phyloP scores from a whole-genome alignment of 2,329 filamentous ascomycete species.

The Aspergillus carbonarius region DNA sequence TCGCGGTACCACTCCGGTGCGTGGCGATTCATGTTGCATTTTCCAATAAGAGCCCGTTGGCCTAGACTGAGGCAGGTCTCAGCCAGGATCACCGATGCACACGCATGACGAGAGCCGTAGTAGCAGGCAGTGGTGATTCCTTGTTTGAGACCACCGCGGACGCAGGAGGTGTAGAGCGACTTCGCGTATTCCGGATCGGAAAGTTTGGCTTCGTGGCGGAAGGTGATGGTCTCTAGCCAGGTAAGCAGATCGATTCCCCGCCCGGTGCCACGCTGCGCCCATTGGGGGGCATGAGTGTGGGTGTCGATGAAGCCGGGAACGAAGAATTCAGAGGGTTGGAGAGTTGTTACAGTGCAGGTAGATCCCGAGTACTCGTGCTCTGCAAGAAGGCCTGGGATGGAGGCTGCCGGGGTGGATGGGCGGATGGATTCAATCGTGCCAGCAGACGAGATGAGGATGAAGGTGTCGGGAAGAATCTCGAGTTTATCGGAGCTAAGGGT shows the following conservation, averaged over 20 bases:
- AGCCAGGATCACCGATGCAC: constrained; percentile 33
- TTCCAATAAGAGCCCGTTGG: constrained; percentile 38
- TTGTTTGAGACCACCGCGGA: constrained; percentile 60
- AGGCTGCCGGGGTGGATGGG: constrained; percentile 16
- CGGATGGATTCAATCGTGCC: constrained; percentile 33
- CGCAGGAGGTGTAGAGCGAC: constrained; percentile 52
- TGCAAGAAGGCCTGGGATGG: constrained; percentile 27
- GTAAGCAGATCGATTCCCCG: constrained; percentile 49
- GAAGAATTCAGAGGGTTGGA: constrained; percentile 31
- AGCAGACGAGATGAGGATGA: constrained; percentile 30
- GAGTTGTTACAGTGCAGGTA: constrained; percentile 28
- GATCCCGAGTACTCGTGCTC: constrained; percentile 27
- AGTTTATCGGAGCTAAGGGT: constrained; percentile 23
- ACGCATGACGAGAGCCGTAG: constrained; percentile 34
- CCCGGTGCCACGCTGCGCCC: constrained; percentile 47
- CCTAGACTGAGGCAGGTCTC: constrained; percentile 33
- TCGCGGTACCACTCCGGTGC: constrained; percentile 57
- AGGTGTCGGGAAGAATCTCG: constrained; percentile 32
- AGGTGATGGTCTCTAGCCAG: constrained; percentile 65
- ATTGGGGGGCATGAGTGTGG: constrained; percentile 66
- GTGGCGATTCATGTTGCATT: constrained; percentile 40
- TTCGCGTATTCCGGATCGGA: constrained; percentile 54
- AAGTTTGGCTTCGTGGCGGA: constrained; percentile 64
- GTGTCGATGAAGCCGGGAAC: constrained; percentile 56
- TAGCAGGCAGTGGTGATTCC: constrained; percentile 40